phyloP scores from a whole-genome alignment of 2,329 filamentous ascomycete genomes.

The Claviceps sp. region DNA sequence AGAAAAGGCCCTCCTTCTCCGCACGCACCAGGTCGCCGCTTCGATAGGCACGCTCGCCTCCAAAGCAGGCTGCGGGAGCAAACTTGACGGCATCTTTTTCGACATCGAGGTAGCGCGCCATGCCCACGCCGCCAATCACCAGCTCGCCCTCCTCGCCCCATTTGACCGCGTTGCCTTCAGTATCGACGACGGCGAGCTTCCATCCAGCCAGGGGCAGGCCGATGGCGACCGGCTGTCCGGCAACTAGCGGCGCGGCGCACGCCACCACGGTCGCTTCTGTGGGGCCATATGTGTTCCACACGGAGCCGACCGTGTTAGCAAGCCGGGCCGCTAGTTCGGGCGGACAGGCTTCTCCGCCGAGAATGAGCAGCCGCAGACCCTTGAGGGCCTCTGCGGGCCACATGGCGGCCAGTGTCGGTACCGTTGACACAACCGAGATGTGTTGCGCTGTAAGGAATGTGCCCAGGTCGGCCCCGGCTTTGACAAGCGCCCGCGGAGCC shows the following conservation, averaged over 20 bases:
- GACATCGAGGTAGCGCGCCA: constrained; percentile 11
- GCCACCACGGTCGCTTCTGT: constrained; percentile 13
- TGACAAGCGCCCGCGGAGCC: constrained; percentile 10
- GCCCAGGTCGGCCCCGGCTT: constrained; percentile 11
- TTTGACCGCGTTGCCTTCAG: constrained; percentile 29
- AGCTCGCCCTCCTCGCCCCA: constrained; percentile 15
- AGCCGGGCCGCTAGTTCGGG: constrained; percentile 10
- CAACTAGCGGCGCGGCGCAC: constrained; percentile 9
- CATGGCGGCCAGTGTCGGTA: constrained; percentile 11
- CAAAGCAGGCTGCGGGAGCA: constrained; percentile 8
- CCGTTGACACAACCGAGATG: constrained; percentile 12
- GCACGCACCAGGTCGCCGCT: constrained; percentile 14
- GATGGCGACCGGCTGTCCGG: constrained; percentile 10
- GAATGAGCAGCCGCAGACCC: constrained; percentile 11
- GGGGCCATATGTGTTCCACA: constrained; percentile 15
- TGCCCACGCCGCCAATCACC: constrained; percentile 12
- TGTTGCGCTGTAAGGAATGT: constrained; percentile 9
- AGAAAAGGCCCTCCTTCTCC: constrained; percentile 10
- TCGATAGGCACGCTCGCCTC: constrained; percentile 12
- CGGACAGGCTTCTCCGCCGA: constrained; percentile 13
- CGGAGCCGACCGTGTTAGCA: constrained; percentile 8
- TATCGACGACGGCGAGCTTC: constrained; percentile 17
- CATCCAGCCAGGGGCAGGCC: constrained; percentile 11
- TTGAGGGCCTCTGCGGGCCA: constrained; percentile 11
- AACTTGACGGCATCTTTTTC: constrained; percentile 11